Base-by-base conservation (phyloP, 352 stramenopile species). In the Phytophthora europaea region DNA sequence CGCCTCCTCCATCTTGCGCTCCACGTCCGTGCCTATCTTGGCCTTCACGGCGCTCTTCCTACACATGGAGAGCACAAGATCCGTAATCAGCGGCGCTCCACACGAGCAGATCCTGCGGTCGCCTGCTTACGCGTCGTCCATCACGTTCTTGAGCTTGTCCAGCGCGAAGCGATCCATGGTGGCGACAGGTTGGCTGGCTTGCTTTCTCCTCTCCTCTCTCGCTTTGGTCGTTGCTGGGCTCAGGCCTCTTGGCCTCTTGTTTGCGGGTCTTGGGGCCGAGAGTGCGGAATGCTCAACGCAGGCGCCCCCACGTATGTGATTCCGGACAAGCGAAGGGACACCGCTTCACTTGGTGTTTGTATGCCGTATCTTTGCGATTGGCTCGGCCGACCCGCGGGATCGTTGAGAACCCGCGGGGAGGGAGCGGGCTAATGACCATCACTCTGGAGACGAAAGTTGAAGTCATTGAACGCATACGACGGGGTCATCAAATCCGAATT, bases 1-100 rank as follows among this genome's bases (percentile, higher is more conserved):
- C 28, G 98, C 97, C 74, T 99, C 89, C 76, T 96, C 90, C 72
- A 97, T 93, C 75, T 97, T 96, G 58, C 84, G 81, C 73, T 97
- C 91, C 40, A 95, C 88, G 50, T 97, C 90, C 23, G 87, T 94
- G 57, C 90, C 90, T 65, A 97, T 91, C 67, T 93, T 93, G 72
- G 90, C 89, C 73, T 95, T 95, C 53, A 97, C 90, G 31, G 78
- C 82, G 67, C 84, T 94, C 83, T 95, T 97, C 59, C 90, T 97
- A 58, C 66, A 73, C 23, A 40, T 55, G 47, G 33, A 71, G n/a
- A 65, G 47, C 48, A 57, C 15, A 62, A 59, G 33, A 48, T 60
- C 47, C 47, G 47, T 20, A 22, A 23, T 50, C 43, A 50, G 43
- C 38, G 18, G 15, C 6, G 6, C 18, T 6, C 43, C 0, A 31